Conservation (phyloP, 371 early-diverging fungal genomes). For the Mucor lusitanicus region DNA sequence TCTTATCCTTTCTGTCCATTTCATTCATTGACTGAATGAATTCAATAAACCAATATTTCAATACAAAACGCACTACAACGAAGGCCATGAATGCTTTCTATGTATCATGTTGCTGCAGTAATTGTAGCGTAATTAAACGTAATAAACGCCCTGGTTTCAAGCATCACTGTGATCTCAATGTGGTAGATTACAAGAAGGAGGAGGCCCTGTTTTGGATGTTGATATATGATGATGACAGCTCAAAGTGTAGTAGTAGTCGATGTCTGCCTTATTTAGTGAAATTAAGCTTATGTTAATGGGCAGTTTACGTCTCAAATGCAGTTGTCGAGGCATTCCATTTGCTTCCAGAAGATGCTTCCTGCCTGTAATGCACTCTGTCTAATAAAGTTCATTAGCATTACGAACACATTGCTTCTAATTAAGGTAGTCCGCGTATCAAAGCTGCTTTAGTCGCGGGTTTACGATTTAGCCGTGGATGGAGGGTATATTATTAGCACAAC, state of each 20-base stretch:
- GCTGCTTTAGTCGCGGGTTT: background rate
- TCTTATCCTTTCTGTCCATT: background rate
- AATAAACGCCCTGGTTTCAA: too few relatives aligned
- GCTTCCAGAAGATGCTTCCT: background rate
- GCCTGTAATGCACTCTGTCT: background rate
- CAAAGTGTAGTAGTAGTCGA: background rate
- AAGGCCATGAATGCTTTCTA: too few relatives aligned
- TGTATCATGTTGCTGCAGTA: too few relatives aligned
- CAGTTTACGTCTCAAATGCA: too few relatives aligned
- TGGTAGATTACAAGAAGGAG: too few relatives aligned
- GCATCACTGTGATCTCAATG: too few relatives aligned
- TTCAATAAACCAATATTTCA: too few relatives aligned
- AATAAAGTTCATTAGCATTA: background rate
- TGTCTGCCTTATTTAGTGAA: background rate
- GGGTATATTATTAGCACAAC: background rate
- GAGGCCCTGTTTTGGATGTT: background rate
- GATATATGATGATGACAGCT: background rate
- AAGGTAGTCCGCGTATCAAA: background rate
- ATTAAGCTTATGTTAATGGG: background rate
- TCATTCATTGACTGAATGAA: too few relatives aligned
- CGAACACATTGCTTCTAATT: background rate
- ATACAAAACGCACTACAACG: too few relatives aligned
- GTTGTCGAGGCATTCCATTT: background rate
- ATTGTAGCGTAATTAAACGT: too few relatives aligned
- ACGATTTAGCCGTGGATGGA: background rate